These are phyloP conservation scores for Plantago major DNA, from an alignment of 257 asterid genomes.

Conservation along the genomic window DNA sequence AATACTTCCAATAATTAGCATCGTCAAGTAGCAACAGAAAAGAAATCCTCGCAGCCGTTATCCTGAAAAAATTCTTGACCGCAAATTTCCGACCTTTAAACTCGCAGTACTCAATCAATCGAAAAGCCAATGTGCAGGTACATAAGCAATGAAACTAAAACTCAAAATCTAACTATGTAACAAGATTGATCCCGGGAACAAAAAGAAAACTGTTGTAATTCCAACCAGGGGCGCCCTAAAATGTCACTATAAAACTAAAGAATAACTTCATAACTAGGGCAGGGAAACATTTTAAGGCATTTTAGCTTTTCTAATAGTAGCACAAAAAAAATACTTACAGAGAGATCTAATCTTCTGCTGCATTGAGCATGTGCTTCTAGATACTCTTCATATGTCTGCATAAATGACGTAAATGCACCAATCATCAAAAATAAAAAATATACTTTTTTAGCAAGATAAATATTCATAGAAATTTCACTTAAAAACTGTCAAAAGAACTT, in stretches of 20 bases:
- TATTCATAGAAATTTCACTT: not conserved
- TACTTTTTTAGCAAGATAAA: not conserved
- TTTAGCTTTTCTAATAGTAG: slow-evolving; percentile 3
- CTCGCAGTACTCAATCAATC: slow-evolving; percentile 4
- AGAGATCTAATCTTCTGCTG: slow-evolving; percentile 38
- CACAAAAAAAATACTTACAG: slow-evolving; percentile 51
- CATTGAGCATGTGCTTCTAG: slow-evolving; percentile 72
- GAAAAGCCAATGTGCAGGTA: slow-evolving; percentile 2
- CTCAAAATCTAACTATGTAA: not conserved
- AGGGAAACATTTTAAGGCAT: not conserved
- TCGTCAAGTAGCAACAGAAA: too few relatives aligned
- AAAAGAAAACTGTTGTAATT: too few relatives aligned
- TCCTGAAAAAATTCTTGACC: not conserved
- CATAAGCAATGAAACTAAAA: slow-evolving; percentile 2
- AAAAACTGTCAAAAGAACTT: not conserved
- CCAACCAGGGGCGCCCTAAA: slow-evolving; percentile 9
- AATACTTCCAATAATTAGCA: too few relatives aligned
- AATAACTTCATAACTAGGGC: slow-evolving; percentile 9
- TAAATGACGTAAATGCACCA: slow-evolving; percentile 21
- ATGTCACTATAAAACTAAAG: slow-evolving; percentile 16
- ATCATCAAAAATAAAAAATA: too few relatives aligned
- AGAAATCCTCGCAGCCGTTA: too few relatives aligned
- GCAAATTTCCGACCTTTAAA: slow-evolving; percentile 8
- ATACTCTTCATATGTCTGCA: slow-evolving; percentile 95
- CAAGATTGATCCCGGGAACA: not conserved